Base-by-base conservation (phyloP, 2,329 filamentous ascomycete genomes). In the Cyphellophora europaea region DNA sequence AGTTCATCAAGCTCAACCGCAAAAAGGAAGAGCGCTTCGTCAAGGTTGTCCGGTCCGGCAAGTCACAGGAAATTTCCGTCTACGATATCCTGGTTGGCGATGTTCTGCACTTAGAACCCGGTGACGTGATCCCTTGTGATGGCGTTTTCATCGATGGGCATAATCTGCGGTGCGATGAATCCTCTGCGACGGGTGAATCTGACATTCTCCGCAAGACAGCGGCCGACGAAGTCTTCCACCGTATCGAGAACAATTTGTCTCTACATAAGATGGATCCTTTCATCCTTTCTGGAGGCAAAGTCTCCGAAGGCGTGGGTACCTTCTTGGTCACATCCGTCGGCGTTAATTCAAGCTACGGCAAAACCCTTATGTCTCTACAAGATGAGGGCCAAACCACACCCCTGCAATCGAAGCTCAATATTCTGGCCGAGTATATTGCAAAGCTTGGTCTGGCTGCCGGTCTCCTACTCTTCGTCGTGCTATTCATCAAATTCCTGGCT, bases 311-410 rank as follows among this genome's bases (percentile, higher is more conserved):
- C 36, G 69, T 85, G 5, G 83, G 84, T 6, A 77, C 73, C 3
- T 88, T 85, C 56, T 55, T 89, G 36, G 82, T 87, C 36, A 85
- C 81, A 2, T 74, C 82, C 4, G 77, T 79, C 12, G 83, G 83
- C 43, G 68, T 80, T 21, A 72, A 88, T 55, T 84, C 82, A 1
- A 81, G 74, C 19, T 78, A 83, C 49, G 83, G 83, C 37, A 82
- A 83, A 50, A 86, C 78, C 3, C 72, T 88, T 62, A 80, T 88
- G 72, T 82, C 82, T 23, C 62, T 89, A 8, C 76, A 81, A 42
- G 80, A 84, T 47, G 79, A 85, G 42, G 76, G 78, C 37, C 78
- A 88, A 52, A 80, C 82, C 15, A 89, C 83, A 1, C 84, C 83
- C 3, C 58, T 89, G 5, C 84, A 89, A 55, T 77, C 72, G 3